Evolutionary conservation across 1,284 basidiomycete species (phyloP).

Genomic region (Phenoliferia sp.): DNA sequence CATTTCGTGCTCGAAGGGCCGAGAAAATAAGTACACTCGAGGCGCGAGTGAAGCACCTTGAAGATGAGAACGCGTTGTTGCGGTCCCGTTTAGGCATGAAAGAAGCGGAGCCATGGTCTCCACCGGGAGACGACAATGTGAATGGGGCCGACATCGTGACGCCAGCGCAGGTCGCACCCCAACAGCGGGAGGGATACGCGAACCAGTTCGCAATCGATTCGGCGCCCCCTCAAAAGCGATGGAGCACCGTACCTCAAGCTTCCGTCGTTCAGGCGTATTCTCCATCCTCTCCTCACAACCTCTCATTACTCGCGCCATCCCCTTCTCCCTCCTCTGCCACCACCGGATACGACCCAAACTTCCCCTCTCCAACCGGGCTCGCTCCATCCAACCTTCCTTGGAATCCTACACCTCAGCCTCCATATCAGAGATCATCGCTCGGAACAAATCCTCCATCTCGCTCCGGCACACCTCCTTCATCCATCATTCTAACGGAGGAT

Average conservation of each 20-base stretch:
- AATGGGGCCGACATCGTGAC: background rate
- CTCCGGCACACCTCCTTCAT: background rate
- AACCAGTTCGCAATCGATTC: background rate
- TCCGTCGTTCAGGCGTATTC: background rate
- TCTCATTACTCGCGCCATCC: background rate
- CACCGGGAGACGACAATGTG: too few relatives aligned
- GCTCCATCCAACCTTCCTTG: background rate
- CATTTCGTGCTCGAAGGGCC: conserved; percentile 82
- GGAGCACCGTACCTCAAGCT: background rate
- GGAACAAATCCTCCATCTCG: background rate
- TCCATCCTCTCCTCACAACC: background rate
- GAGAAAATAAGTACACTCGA: conserved; percentile 82
- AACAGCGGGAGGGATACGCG: background rate
- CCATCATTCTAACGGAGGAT: background rate
- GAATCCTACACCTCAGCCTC: background rate
- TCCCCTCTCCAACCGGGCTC: background rate
- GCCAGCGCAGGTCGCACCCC: background rate
- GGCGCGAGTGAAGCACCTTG: conserved; percentile 71
- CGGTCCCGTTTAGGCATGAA: conserved; percentile 42
- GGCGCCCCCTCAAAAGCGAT: background rate
- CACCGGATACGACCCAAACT: background rate
- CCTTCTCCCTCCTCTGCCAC: background rate
- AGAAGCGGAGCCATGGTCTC: background rate
- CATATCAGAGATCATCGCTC: background rate
- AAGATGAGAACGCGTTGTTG: conserved; percentile 75